A percentile compares a stretch with the other conserved stretches of the same genome.
Conservation (phyloP, 2,329 filamentous ascomycete species). For the Diaporthe aspalathi region DNA sequence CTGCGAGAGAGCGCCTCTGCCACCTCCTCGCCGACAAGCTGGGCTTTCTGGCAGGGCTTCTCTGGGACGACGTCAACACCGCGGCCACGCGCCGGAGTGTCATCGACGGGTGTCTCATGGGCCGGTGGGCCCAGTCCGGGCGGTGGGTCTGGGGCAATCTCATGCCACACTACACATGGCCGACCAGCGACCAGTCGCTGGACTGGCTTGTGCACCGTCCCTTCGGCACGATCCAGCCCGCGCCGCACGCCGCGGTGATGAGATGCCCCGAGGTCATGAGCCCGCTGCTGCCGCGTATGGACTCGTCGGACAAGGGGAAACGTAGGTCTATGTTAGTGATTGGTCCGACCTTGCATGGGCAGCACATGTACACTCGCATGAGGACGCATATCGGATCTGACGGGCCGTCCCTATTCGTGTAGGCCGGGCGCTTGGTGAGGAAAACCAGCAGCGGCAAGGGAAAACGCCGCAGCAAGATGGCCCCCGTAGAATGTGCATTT, state of each 20-base stretch:
- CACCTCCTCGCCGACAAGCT: conserved; percentile 26
- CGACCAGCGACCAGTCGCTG: not conserved
- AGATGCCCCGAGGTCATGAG: conserved; percentile 13
- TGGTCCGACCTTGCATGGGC: conserved; percentile 7
- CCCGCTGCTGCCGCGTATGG: conserved; percentile 22
- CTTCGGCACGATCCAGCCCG: not conserved
- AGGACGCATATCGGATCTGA: conserved; percentile 27
- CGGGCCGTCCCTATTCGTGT: conserved; percentile 19
- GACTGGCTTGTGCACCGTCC: not conserved
- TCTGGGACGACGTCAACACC: not conserved
- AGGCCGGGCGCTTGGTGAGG: not conserved
- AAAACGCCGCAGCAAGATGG: too few relatives aligned
- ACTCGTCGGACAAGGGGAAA: conserved; percentile 22
- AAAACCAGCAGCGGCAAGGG: not conserved
- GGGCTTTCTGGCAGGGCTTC: not conserved
- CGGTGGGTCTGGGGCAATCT: conserved; percentile 16
- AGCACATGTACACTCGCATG: conserved; percentile 27
- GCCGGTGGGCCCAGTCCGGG: conserved; percentile 19
- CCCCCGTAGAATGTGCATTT: too few relatives aligned
- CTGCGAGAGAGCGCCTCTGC: conserved; percentile 24
- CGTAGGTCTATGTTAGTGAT: conserved; percentile 24
- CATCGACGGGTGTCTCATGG: conserved; percentile 24
- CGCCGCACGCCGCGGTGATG: conserved; percentile 4
- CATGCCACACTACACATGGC: conserved; percentile 16
- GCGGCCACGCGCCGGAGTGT: not conserved